Base-by-base conservation (phyloP, 2,329 filamentous ascomycete genomes). In the Arthroderma sp. region DNA sequence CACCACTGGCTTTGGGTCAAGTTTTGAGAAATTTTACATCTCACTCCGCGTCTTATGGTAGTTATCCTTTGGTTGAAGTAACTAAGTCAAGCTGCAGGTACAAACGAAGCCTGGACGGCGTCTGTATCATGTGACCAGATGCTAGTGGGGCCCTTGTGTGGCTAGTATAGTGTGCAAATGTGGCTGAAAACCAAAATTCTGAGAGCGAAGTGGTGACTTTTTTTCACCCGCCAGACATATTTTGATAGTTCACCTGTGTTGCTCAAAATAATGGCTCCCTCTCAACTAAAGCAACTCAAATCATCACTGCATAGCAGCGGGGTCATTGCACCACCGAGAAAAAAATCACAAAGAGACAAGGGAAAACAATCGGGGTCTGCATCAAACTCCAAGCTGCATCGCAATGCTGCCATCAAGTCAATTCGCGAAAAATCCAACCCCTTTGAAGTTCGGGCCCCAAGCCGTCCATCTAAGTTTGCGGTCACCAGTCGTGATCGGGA, bases 391-490 rank as follows among this genome's bases (percentile, higher is more conserved):
- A 80, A 85, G 48, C 74, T 85, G 28, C 78, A 86, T 61, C 78
- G 83, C 58, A 77, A 82, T 57, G 81, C 79, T 45, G 85, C 87
- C 10, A 73, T 98, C 50, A 80, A 84, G 55, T 78, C 77, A 46
- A 95, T 98, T 61, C 83, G 91, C 59, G 88, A 96, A 58, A 83
- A 88, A 54, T 96, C 96, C 75, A 98, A 98, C 62, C 91, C 91
- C 0, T 98, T 98, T 65, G 91, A 98, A 60, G 77, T 94, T 61
- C 93, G 93, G 65, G 78, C 83, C 47, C 79, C 82, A 36, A 73
- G 80, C 1, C 75, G 82, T 48, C 83, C 81, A 0, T 80, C 80
- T 46, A 96, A 96, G 57, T 94, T 94, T 52, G 80, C 89, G 37
- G 81, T 88, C 38, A 87, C 84, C 0, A 88, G 74, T 43, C 77